Percentiles rank a stretch among this genome's conserved stretches.
Evolutionary conservation across 768 basidiomycete genomes (phyloP).

Genomic region (Leccinum obscurum): DNA sequence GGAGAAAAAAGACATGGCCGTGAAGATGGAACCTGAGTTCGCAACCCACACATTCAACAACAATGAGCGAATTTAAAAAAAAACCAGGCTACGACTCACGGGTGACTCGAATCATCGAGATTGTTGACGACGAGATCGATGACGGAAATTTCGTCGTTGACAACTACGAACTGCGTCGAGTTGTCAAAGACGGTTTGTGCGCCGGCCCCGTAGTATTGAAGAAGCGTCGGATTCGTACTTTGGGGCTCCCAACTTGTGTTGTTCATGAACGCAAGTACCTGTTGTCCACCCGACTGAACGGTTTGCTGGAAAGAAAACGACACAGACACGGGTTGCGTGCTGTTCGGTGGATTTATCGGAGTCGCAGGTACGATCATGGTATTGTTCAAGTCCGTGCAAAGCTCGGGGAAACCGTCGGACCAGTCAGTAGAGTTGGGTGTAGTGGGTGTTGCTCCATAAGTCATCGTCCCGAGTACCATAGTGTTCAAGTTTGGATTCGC

Average conservation of each 20-base stretch:
- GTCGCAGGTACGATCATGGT: constrained; percentile 31
- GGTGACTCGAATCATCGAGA: constrained; percentile 32
- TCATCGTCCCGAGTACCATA: constrained; percentile 31
- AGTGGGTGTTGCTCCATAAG: constrained; percentile 28
- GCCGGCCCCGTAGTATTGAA: constrained; percentile 27
- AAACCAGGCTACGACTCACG: constrained; percentile 18
- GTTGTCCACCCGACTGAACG: constrained; percentile 26
- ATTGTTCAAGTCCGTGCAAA: constrained; percentile 29
- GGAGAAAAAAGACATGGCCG: constrained; percentile 37
- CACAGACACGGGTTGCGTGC: constrained; percentile 20
- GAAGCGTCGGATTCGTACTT: constrained; percentile 27
- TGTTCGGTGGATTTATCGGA: constrained; percentile 30
- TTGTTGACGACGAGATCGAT: constrained; percentile 26
- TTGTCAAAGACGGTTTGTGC: constrained; percentile 27
- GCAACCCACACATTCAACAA: neutral
- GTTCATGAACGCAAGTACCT: constrained; percentile 29
- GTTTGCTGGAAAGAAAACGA: constrained; percentile 29
- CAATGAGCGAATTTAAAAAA: neutral
- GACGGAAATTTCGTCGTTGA: constrained; percentile 29
- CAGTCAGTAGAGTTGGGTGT: constrained; percentile 29
- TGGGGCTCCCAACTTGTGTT: constrained; percentile 30
- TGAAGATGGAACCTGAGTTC: constrained; percentile 38
- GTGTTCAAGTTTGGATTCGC: constrained; percentile 28
- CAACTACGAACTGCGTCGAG: constrained; percentile 26
- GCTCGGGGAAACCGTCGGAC: constrained; percentile 25